A percentile compares a stretch with the other conserved stretches of the same genome.
Conservation (phyloP, 768 basidiomycete genomes). For the Xerocomus brunneocitrinus region DNA sequence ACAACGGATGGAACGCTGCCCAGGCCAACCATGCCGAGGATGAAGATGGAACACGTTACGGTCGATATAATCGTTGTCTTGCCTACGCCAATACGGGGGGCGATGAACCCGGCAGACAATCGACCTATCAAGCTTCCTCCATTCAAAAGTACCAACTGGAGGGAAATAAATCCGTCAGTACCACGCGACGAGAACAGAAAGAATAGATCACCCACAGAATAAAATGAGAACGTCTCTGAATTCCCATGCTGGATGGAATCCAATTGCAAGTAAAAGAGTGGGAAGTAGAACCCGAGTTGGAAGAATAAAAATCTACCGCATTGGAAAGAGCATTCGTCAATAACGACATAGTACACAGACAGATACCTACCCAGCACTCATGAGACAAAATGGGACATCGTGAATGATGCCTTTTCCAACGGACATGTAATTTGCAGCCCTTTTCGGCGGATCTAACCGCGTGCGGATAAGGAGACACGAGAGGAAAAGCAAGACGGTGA, state of each 20-base stretch:
- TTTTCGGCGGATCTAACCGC: conserved; percentile 33
- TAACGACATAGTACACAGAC: neutral
- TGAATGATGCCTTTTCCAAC: conserved; percentile 12
- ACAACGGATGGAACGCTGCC: conserved; percentile 32
- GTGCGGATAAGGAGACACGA: conserved; percentile 35
- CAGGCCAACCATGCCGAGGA: conserved; percentile 43
- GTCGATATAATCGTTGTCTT: conserved; percentile 38
- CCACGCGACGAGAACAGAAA: neutral
- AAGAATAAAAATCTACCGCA: conserved; percentile 21
- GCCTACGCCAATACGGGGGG: conserved; percentile 40
- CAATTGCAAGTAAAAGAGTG: conserved; percentile 55
- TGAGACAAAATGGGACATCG: conserved; percentile 18
- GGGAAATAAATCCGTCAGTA: neutral
- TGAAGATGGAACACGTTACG: conserved; percentile 30
- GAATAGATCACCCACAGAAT: conserved; percentile 36
- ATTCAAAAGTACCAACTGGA: conserved; percentile 49
- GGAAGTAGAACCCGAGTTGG: conserved; percentile 41
- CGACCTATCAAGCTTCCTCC: conserved; percentile 49
- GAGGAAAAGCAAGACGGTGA: conserved; percentile 33
- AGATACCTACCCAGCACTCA: conserved; percentile 20
- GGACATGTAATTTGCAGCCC: conserved; percentile 10
- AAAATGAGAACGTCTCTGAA: conserved; percentile 47
- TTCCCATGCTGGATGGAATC: conserved; percentile 47
- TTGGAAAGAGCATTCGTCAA: neutral
- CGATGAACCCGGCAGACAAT: conserved; percentile 41